Percentiles rank a stretch among this genome's conserved stretches.
phyloP scores from a whole-genome alignment of 2,329 filamentous ascomycete species.

The Apiospora koreana region DNA sequence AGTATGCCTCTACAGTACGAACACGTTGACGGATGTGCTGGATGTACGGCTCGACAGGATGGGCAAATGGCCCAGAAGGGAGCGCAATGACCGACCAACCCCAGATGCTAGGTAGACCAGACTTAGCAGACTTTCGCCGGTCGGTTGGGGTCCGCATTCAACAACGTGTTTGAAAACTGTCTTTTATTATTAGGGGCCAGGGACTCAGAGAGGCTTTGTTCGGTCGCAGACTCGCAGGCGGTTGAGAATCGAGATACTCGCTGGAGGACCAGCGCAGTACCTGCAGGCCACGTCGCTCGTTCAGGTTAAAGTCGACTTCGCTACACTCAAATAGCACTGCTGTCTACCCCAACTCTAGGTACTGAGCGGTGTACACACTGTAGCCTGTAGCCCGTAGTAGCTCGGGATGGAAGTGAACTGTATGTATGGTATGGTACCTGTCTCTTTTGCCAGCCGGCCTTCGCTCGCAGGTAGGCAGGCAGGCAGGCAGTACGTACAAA shows the following conservation, averaged over 20 bases:
- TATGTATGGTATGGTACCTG: too few species aligned
- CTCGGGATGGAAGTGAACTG: conserved; percentile 22
- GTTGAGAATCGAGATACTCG: conserved; percentile 20
- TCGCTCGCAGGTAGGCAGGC: conserved; percentile 7
- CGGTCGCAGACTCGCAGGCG: not conserved
- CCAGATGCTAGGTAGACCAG: not conserved
- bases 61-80: not conserved
- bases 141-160: conserved; percentile 17
- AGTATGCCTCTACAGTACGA: not conserved
- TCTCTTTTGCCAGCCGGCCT: conserved; percentile 22
- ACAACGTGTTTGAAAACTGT: conserved; percentile 8
- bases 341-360: conserved; percentile 26
- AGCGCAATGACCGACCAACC: not conserved
- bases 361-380: conserved; percentile 27
- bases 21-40: not conserved
- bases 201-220: conserved; percentile 3
- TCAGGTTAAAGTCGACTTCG: conserved; percentile 12
- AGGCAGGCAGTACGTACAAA: too few species aligned
- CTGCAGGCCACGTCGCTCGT: conserved; percentile 20
- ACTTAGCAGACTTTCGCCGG: not conserved
- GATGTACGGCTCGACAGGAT: not conserved
- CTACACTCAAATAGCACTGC: conserved; percentile 19
- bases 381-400: not conserved
- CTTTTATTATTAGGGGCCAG: not conserved
- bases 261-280: conserved; percentile 26